A percentile compares a stretch with the other conserved stretches of the same genome.
phyloP scores from a whole-genome alignment of 306 rosid species.

The Rosa persica region DNA sequence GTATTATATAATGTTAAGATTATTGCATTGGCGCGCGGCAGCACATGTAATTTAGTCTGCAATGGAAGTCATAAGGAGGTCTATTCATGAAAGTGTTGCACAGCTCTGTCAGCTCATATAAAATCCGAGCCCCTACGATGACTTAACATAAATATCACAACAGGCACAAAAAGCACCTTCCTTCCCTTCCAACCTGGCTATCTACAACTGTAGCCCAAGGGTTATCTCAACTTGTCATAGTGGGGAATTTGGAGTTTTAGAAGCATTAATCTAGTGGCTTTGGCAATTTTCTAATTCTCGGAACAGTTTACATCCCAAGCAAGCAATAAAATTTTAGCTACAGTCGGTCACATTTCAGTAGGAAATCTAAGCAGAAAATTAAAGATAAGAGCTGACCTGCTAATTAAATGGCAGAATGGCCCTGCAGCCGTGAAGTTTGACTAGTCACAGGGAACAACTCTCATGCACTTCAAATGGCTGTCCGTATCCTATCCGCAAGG shows the following conservation, averaged over 20 bases:
- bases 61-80: neutral
- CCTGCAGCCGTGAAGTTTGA: slow-evolving; percentile 17
- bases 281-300: neutral
- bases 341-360: neutral
- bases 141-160: neutral
- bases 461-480: neutral
- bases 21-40: neutral
- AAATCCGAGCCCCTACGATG: neutral
- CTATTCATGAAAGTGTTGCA: neutral
- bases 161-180: neutral
- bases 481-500: slow-evolving; percentile 55
- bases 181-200: neutral
- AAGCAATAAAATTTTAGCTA: neutral
- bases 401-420: slow-evolving; percentile 28
- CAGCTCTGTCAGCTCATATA: neutral
- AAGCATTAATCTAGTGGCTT: neutral
- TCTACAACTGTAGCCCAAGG: too few relatives aligned
- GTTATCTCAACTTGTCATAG: too few relatives aligned
- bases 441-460: neutral
- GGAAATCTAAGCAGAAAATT: neutral
- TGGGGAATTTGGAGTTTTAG: neutral
- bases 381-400: neutral
- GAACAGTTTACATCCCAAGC: neutral
- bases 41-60: neutral
- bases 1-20: neutral